Conservation (phyloP, 1,284 basidiomycete genomes). For the Ganoderma resinaceum region DNA sequence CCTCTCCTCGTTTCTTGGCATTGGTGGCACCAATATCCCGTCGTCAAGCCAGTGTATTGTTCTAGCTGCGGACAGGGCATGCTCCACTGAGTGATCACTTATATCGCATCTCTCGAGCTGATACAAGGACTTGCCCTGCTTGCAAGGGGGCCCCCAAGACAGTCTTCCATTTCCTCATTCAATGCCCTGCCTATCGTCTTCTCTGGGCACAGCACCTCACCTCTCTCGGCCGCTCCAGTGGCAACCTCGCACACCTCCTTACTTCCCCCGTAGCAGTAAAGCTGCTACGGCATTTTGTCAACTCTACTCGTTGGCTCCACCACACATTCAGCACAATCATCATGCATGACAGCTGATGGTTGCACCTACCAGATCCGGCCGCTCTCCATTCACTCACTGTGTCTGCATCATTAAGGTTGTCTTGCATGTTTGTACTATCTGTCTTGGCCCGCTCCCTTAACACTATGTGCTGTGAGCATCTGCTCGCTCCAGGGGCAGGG, state of each 20-base stretch:
- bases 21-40: conserved; percentile 12
- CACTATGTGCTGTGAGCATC: not conserved
- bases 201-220: not conserved
- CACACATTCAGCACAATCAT: not conserved
- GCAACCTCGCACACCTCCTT: conserved; percentile 6
- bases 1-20: conserved; percentile 15
- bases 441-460: not conserved
- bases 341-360: not conserved
- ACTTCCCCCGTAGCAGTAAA: not conserved
- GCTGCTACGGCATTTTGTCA: conserved; percentile 10
- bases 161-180: conserved; percentile 37
- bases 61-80: conserved; percentile 41
- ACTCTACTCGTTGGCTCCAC: conserved; percentile 3
- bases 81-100: conserved; percentile 38
- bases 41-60: conserved; percentile 30
- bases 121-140: conserved; percentile 33
- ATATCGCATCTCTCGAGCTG: conserved; percentile 25
- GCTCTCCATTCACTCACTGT: not conserved
- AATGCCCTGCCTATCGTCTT: conserved; percentile 26
- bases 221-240: conserved; percentile 5
- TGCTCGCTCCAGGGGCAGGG: conserved; percentile 2
- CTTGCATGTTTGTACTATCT: not conserved
- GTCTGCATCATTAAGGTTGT: no score
- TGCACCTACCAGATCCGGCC: no score
- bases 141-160: conserved; percentile 34